These are phyloP conservation scores for Termitomyces sp. DNA, from an alignment of 1,284 basidiomycete species.

Conservation along the genomic window DNA sequence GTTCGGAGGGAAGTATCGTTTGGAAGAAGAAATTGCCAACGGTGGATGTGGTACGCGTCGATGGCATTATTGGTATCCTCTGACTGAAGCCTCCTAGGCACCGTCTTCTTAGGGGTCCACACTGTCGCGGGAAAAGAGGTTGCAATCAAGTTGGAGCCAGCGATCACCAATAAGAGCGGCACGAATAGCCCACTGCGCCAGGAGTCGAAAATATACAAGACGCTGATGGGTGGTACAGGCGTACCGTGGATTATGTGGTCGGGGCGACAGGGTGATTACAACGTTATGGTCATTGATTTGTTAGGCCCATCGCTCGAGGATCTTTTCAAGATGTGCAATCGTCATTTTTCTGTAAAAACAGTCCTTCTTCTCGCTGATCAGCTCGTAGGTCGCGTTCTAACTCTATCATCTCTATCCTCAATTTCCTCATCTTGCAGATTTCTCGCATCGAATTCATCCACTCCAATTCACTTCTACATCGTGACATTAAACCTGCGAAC, in stretches of 20 bases:
- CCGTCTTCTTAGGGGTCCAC: conserved; percentile 93
- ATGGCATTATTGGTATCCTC: conserved; percentile 16
- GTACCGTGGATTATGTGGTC: conserved; percentile 96
- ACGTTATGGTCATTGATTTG: conserved; percentile 95
- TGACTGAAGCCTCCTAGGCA: conserved; percentile 44
- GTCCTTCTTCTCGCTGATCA: conserved; percentile 90
- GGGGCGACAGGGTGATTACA: conserved; percentile 92
- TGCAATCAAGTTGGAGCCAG: conserved; percentile 94
- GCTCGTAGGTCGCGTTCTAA: conserved; percentile 52
- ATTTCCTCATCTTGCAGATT: conserved; percentile 38
- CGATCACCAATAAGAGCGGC: conserved; percentile 38
- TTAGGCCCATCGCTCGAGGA: conserved; percentile 92
- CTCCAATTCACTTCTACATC: conserved; percentile 73
- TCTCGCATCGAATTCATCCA: conserved; percentile 75
- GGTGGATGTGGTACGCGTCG: conserved; percentile 78
- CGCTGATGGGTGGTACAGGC: conserved; percentile 88
- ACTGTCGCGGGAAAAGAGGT: conserved; percentile 95
- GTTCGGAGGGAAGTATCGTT: conserved; percentile 88
- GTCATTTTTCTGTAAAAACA: conserved; percentile 89
- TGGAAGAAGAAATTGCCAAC: conserved; percentile 93
- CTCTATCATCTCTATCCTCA: conserved; percentile 2
- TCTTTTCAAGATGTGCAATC: conserved; percentile 93
- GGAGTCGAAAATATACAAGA: conserved; percentile 90
- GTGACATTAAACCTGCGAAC: conserved; percentile 96
- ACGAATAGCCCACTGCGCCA: conserved; percentile 72